Evolutionary conservation across 371 early-diverging fungal genomes (phyloP), one percentile per base, ranked within the genome.

Genomic region (Basidiobolus heterosporus): DNA sequence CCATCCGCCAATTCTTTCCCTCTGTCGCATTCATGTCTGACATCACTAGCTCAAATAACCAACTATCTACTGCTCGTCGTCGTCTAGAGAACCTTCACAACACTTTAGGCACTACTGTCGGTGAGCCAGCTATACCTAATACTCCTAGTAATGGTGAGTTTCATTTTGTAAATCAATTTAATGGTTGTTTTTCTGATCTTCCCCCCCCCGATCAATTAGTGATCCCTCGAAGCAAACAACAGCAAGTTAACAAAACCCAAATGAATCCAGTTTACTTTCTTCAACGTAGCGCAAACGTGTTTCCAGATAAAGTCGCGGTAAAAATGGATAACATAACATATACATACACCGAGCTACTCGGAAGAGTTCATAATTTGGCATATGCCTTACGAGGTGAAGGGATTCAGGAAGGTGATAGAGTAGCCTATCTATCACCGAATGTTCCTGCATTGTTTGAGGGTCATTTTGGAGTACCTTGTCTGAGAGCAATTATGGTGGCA

Each of bases 351-450:
- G 55, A 66, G 22, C 47, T 69, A 1, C 58, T 67, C 9, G 57
- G 64, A 2, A 67, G 75, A 8, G 59, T 66, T 3, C 50, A 58
- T 18, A 53, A 55, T 13, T 49, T 75, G 13, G 66, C 70, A 1
- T 70, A 64, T 38, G 60, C 62, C 1, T 54, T 73, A 30, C 30
- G 30, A 3, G 5, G 9, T 9, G 30, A 30, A 30, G 43, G 22
- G n/a, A 38, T 55, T 38, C 15, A 30, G 5, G 51, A 40, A 13
- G 58, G 59, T 9, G 57, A 61, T 45, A 20, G 55, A 1, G 76
- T 80, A 0, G 82, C 69, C 0, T 48, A 78, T 18, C 54, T 82
- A 8, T 67, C 70, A 9, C 74, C 74, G 16, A 82, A 78, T 50
- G 65, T 68, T n/a, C 69, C 70, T 9, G 62, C 69, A 4, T 60